phyloP scores from a whole-genome alignment of 768 basidiomycete species.

The Suillus decipiens region DNA sequence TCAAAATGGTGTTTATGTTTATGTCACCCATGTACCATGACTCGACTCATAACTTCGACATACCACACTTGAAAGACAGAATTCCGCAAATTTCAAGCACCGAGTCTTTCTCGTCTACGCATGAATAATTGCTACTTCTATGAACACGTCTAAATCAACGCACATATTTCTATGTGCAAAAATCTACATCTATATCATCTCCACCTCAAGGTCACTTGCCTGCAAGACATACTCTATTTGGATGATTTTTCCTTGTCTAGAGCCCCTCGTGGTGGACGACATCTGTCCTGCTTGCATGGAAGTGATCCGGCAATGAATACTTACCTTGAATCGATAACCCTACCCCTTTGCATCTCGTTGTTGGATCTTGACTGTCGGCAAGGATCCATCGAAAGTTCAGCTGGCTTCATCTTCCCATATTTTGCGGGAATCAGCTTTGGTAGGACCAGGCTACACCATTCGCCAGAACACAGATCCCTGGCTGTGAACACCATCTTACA shows the following conservation, averaged over 20 bases:
- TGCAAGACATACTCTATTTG: too few species aligned
- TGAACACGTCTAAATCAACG: not conserved
- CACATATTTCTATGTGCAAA: not conserved
- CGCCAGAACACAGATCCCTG: constrained; percentile 54
- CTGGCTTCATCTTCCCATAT: not conserved
- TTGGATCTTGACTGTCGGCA: not conserved
- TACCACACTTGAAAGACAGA: not conserved
- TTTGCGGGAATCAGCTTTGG: not conserved
- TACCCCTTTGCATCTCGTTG: not conserved
- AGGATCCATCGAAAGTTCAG: not conserved
- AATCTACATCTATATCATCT: not conserved
- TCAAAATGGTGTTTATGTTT: too few species aligned
- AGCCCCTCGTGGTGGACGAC: not conserved
- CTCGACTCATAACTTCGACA: not conserved
- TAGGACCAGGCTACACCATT: constrained; percentile 51
- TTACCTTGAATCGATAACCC: not conserved
- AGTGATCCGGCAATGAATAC: not conserved
- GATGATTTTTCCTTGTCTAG: not conserved
- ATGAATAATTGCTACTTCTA: not conserved
- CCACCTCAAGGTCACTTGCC: not conserved
- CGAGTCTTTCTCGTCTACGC: not conserved
- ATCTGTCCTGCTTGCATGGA: not conserved
- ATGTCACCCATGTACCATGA: not conserved
- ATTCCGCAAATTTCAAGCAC: not conserved
- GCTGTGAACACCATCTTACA: constrained; percentile 59